Conservation (phyloP, 257 asterid genomes). For the Nicotiana obtusifolia region DNA sequence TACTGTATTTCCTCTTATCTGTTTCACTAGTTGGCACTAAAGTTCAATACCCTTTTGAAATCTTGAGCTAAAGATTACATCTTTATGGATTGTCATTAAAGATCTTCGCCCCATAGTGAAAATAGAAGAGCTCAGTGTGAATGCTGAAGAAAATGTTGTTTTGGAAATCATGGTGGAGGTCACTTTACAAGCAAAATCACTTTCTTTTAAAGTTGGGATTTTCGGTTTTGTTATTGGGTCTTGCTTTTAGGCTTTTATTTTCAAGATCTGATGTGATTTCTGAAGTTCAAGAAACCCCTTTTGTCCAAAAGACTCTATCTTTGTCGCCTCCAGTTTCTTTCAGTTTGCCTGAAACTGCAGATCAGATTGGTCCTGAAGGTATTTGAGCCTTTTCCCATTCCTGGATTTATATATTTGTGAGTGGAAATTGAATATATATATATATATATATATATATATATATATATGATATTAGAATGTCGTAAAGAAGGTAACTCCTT, state of each 20-base stretch:
- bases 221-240: slow-evolving; percentile 45
- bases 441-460: background rate
- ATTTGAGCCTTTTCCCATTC: background rate
- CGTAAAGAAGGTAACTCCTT: background rate
- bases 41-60: background rate
- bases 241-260: slow-evolving; percentile 44
- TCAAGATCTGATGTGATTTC: slow-evolving; percentile 43
- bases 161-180: slow-evolving; percentile 47
- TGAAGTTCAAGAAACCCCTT: slow-evolving; percentile 31
- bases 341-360: slow-evolving; percentile 15
- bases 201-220: slow-evolving; percentile 47
- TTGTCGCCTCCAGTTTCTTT: slow-evolving; percentile 17
- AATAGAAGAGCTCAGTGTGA: background rate
- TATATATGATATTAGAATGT: background rate
- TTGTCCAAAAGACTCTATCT: slow-evolving; percentile 17
- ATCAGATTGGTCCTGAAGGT: slow-evolving; percentile 42
- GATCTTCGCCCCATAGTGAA: background rate
- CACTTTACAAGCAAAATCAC: slow-evolving; percentile 39
- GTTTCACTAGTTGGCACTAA: background rate
- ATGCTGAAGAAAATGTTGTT: slow-evolving; percentile 29
- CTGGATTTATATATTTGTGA: background rate
- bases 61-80: background rate
- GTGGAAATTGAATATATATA: background rate
- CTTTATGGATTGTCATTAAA: background rate
- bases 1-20: background rate